phyloP scores from a whole-genome alignment of 768 basidiomycete genomes.

The Boletellus sp. region DNA sequence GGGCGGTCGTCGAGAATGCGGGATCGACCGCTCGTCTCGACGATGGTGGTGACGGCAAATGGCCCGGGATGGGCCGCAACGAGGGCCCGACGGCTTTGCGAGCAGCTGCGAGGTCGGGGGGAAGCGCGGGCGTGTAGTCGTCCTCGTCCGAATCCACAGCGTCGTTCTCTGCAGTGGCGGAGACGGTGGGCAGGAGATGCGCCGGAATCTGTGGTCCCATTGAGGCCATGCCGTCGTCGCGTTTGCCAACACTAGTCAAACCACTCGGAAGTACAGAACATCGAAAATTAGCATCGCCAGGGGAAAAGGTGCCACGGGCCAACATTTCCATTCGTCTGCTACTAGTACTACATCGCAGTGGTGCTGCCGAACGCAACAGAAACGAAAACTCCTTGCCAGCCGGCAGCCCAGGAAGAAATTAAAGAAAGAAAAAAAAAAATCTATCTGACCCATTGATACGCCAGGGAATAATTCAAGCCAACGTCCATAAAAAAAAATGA shows the following conservation, averaged over 20 bases:
- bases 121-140: slow-evolving; percentile 69
- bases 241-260: background rate
- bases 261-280: too few relatives aligned
- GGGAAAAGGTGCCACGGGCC: background rate
- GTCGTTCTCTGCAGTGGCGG: slow-evolving; percentile 16
- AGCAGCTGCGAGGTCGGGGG: slow-evolving; percentile 60
- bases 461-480: slow-evolving; percentile 19
- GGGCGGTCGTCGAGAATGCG: slow-evolving; percentile 43
- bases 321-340: background rate
- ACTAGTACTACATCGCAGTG: too few relatives aligned
- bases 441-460: slow-evolving; percentile 12
- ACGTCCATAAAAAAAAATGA: slow-evolving; percentile 17
- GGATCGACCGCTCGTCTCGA: slow-evolving; percentile 47
- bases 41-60: slow-evolving; percentile 16
- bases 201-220: slow-evolving; percentile 59
- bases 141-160: slow-evolving; percentile 47
- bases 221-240: slow-evolving; percentile 36
- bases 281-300: too few relatives aligned
- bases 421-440: too few relatives aligned
- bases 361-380: too few relatives aligned
- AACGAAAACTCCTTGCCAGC: too few relatives aligned
- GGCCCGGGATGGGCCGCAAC: slow-evolving; percentile 13
- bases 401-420: background rate
- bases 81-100: slow-evolving; percentile 34
- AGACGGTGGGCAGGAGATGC: slow-evolving; percentile 35